Evolutionary conservation across 306 rosid species (phyloP).

Genomic region (Dalbergia oliveri): DNA sequence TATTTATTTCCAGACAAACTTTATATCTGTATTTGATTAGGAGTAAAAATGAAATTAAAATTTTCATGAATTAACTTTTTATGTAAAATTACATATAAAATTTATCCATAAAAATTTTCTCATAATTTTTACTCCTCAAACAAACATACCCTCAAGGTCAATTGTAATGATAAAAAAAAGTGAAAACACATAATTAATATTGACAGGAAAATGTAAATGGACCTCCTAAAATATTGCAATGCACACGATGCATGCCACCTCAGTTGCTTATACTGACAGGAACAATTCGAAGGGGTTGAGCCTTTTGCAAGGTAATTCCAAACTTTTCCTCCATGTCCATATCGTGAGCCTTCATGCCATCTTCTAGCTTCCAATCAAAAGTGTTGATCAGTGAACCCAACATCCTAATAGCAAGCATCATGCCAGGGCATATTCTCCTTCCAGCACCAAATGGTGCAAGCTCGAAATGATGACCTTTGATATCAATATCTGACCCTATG

Average conservation of each 20-base stretch:
- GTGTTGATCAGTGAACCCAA: conserved; percentile 56
- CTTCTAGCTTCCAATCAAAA: conserved; percentile 66
- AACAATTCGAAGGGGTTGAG: conserved; percentile 48
- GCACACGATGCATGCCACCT: not conserved
- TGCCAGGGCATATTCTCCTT: conserved; percentile 50
- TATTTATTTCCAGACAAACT: too few species aligned
- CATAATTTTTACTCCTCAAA: too few species aligned
- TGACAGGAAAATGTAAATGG: not conserved
- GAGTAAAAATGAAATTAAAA: too few species aligned
- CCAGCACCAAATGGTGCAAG: conserved; percentile 60
- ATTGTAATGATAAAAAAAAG: too few species aligned
- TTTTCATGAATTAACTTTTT: too few species aligned
- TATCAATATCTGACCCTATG: conserved; percentile 48
- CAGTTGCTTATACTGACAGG: conserved; percentile 29
- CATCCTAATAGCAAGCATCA: conserved; percentile 53
- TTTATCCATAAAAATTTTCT: too few species aligned
- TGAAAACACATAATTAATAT: too few species aligned
- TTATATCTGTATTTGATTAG: too few species aligned
- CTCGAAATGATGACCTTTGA: conserved; percentile 54
- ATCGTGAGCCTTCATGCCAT: conserved; percentile 41
- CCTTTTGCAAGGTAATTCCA: conserved; percentile 55
- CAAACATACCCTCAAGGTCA: too few species aligned
- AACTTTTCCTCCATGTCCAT: conserved; percentile 57
- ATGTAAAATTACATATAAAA: too few species aligned
- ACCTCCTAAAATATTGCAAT: not conserved